A percentile compares a stretch with the other conserved stretches of the same genome.
These are phyloP conservation scores for Antitrichia curtipendula DNA, from an alignment of 225 moss, liverwort and hornwort genomes.

Conservation along the genomic window DNA sequence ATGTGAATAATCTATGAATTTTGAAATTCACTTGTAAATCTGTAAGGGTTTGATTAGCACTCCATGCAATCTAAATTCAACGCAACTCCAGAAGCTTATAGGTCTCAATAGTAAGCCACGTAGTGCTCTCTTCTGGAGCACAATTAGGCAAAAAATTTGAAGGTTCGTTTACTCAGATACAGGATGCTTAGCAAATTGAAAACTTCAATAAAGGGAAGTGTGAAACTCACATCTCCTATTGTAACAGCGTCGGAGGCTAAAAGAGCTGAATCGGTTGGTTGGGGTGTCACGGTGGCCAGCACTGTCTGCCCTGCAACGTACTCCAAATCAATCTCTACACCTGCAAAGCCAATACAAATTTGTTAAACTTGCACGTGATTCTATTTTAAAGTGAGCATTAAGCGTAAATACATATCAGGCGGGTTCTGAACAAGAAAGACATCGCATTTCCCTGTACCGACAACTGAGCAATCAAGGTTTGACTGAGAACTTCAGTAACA, in stretches of 20 bases:
- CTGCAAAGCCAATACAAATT: neutral
- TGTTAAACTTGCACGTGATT: neutral
- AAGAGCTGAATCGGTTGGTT: slow-evolving; percentile 27
- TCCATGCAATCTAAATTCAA: neutral
- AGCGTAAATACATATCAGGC: neutral
- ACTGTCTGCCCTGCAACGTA: slow-evolving; percentile 54
- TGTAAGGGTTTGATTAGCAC: neutral
- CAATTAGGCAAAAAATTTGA: neutral
- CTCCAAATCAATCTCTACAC: slow-evolving; percentile 42
- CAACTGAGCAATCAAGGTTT: neutral
- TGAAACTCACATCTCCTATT: slow-evolving; percentile 58
- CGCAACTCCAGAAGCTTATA: neutral
- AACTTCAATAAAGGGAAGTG: neutral
- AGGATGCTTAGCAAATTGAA: neutral
- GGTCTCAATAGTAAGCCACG: neutral
- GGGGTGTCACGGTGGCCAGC: slow-evolving; percentile 15
- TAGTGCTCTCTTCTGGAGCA: neutral
- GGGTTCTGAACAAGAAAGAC: neutral
- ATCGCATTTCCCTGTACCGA: neutral
- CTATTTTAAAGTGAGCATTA: neutral
- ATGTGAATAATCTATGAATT: neutral
- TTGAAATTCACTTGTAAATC: neutral
- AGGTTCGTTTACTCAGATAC: too few relatives aligned
- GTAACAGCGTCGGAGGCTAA: slow-evolving; percentile 42
- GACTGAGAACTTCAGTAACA: neutral